Base-by-base conservation (phyloP, 2,329 filamentous ascomycete genomes). In the Fragosphaeria purpurea region DNA sequence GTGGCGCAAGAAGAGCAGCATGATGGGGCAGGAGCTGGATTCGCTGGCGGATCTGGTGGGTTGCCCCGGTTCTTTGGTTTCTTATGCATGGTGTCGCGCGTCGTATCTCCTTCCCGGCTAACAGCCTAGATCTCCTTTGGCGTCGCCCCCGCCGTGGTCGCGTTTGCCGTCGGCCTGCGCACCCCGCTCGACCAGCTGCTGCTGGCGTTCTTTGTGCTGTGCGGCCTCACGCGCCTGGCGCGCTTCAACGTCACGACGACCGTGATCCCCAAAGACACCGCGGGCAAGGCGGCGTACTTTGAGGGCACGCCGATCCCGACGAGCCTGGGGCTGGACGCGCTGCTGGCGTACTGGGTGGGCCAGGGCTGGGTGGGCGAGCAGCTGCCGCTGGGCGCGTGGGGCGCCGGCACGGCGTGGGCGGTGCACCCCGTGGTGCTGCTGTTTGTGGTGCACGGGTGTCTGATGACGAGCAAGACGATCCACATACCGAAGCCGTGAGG, bases 11-110 rank as follows among this genome's bases (percentile, higher is more conserved):
- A 98, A 96, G 83, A 93, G 88, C 62, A 94, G 87, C 61, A 75
- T 98, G 65, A 97, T 98, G 91, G 93, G 93, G 10, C 91, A 96
- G 68, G 93, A 98, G 69, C 74, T 98, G 50, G 93, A 98, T 67
- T 97, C 91, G 6, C 76, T 98, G 45, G 93, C 93, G 50, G 93
- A 98, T 66, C 67, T 98, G 74, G 89, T 95, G 83, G 33, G 79
- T 47, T 3, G n/a, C n/a, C 44, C 39, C 45, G 38, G 22, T 47
- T 10, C 33, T 30, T 42, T 5, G 9, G 41, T 48, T 48, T 44
- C 34, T 30, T 48, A 40, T 30, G 30, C 34, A 32, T 30, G 44
- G 6, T 22, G 39, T 47, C n/a, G n/a, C n/a, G n/a, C n/a, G n/a
- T n/a, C n/a, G n/a, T n/a, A n/a, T n/a, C n/a, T n/a, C n/a, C 31